Evolutionary conservation across 2,329 filamentous ascomycete genomes (phyloP), one percentile per base, ranked within the genome.

Genomic region (Juglanconis juglandina): DNA sequence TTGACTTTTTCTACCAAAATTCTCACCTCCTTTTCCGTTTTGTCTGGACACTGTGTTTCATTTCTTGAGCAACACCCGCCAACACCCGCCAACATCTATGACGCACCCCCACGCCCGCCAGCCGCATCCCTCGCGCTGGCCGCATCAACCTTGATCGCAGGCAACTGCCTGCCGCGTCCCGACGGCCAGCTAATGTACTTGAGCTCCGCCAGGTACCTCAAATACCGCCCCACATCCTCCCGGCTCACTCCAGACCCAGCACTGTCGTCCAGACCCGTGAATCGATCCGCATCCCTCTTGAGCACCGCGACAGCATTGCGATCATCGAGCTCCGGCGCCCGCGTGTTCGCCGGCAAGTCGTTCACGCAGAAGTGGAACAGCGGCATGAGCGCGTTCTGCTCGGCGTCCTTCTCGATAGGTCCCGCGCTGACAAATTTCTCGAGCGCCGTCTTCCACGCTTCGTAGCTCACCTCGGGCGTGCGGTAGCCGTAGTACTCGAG

Each of bases 321-420:
- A 70, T 94, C 90, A 67, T 91, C 88, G 11, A 95, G 81, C 70
- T 91, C 89, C 0, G 89, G 88, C 0, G 90, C 89, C 48, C 83
- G 85, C 37, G 87, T 90, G 67, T 85, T 85, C 46, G 81, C 80
- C 0, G 88, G 89, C n/a, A 92, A 77, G 71, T 91, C 85, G 32
- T 82, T 82, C 30, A 85, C 86, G 47, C 87, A 87, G 73, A 91
- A 89, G 71, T 91, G 87, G 72, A 89, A 90, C 5, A 93, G 81
- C 0, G 89, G 89, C 75, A 90, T 83, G 3, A 94, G 80, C 1
- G 90, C 90, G 67, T 88, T 85, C 71, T 90, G 85, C 67, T 90
- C 87, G 60, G 83, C 72, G 54, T 82, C 82, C 55, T 85, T 82
- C 60, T 81, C 76, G 3, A 81, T 74, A 6, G 78, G 70, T 53